Evolutionary conservation across 2,329 filamentous ascomycete species (phyloP).

Genomic region (Ascochyta viciae-villosae): DNA sequence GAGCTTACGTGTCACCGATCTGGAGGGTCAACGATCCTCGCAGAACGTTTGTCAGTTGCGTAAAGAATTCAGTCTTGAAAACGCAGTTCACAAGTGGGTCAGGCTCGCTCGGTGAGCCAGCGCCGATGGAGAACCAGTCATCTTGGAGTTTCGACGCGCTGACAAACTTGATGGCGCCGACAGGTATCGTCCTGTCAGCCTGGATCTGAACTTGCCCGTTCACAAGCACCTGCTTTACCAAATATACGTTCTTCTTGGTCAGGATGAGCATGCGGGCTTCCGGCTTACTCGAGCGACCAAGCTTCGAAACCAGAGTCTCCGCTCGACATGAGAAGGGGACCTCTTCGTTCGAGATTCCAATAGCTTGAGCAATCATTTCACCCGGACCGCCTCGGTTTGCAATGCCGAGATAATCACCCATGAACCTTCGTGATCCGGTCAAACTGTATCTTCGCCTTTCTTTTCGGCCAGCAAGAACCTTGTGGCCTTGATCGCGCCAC

Average conservation of each 20-base stretch:
- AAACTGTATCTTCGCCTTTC: slow-evolving; percentile 91
- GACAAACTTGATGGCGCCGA: slow-evolving; percentile 89
- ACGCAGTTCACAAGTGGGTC: slow-evolving; percentile 94
- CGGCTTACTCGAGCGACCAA: slow-evolving; percentile 93
- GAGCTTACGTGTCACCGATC: slow-evolving; percentile 70
- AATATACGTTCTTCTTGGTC: slow-evolving; percentile 85
- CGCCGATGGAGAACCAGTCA: slow-evolving; percentile 94
- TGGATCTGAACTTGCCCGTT: slow-evolving; percentile 83
- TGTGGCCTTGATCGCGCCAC: slow-evolving; percentile 86
- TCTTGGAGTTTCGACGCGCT: slow-evolving; percentile 82
- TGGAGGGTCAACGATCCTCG: slow-evolving; percentile 82
- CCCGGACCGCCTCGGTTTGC: slow-evolving; percentile 81
- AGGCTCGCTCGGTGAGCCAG: slow-evolving; percentile 88
- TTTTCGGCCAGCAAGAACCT: slow-evolving; percentile 81
- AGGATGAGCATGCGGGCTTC: slow-evolving; percentile 85
- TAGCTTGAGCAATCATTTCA: slow-evolving; percentile 77
- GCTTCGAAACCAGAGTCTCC: slow-evolving; percentile 90
- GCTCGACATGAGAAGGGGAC: slow-evolving; percentile 89
- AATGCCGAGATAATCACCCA: slow-evolving; percentile 93
- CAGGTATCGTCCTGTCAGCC: slow-evolving; percentile 79
- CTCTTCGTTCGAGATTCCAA: slow-evolving; percentile 75
- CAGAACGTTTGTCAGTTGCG: slow-evolving; percentile 82
- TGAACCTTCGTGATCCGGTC: slow-evolving; percentile 86
- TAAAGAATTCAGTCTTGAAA: slow-evolving; percentile 97
- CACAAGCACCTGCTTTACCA: slow-evolving; percentile 82